These are phyloP conservation scores for Backusella liffmaniae DNA, from an alignment of 192 early-diverging fungal genomes.

Conservation along the genomic window DNA sequence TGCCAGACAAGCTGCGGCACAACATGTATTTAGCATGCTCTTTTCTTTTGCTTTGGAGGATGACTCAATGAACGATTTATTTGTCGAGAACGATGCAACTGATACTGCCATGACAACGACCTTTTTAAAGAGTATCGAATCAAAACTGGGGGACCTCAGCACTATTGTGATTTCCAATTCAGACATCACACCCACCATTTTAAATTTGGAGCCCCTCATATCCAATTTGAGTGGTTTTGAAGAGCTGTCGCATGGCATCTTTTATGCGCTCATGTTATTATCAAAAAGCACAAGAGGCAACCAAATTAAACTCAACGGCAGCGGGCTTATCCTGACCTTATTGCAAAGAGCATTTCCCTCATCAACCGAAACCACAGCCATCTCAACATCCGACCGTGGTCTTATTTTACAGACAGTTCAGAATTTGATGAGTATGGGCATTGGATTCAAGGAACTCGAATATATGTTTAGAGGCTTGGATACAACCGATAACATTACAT, in stretches of 20 bases:
- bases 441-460: constrained; percentile 50
- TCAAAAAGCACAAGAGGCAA: constrained; percentile 49
- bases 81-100: constrained; percentile 29
- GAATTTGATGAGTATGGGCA: constrained; percentile 54
- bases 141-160: not conserved
- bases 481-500: not conserved
- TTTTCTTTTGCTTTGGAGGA: constrained; percentile 56
- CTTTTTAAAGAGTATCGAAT: constrained; percentile 9
- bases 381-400: not conserved
- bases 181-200: constrained; percentile 27
- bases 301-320: constrained; percentile 51
- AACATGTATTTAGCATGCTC: constrained; percentile 53
- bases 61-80: constrained; percentile 41
- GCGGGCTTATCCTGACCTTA: constrained; percentile 41
- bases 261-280: constrained; percentile 40
- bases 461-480: constrained; percentile 55
- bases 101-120: not conserved
- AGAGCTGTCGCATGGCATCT: constrained; percentile 23
- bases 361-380: constrained; percentile 5
- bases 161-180: constrained; percentile 27
- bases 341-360: constrained; percentile 35
- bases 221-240: not conserved
- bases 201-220: constrained; percentile 26
- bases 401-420: constrained; percentile 42
- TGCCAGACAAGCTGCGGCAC: constrained; percentile 24